Evolutionary conservation across 176 grass and related monocot genomes (phyloP), one percentile per base, ranked within the genome.

Genomic region (Aegilops speltoides): DNA sequence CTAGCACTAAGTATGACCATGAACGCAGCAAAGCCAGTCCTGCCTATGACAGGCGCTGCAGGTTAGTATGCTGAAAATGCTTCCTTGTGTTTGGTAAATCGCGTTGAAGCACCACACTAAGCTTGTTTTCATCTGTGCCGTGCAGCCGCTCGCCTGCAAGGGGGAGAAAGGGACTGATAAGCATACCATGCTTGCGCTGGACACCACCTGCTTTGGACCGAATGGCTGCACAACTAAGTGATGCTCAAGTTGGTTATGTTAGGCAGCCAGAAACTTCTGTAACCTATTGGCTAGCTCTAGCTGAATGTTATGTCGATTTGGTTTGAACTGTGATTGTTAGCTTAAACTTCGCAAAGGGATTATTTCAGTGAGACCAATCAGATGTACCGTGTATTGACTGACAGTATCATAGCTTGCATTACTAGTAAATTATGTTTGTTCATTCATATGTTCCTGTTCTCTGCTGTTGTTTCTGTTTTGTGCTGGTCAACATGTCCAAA

Each of bases 61-160:
- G 86, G 80, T 89, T 64, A 72, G 87, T 31, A 48, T 45, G 22
- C 13, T 54, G 25, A 50, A n/a, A 77, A 36, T 28, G 32, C 22
- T 13, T 57, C 22, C 4, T 76, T 48, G 1, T 78, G 4, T 57
- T 54, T 41, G 59, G 14, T 65, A 76, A n/a, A 4, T 22, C 1
- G 59, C 2, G 2, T 12, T 56, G 68, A 84, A 75, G 17, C 28
- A 1, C 74, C 17, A 38, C 28, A 84, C 59, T 81, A 8, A 36
- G 28, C 67, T 65, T 82, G 66, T 63, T 89, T 87, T 89, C 15
- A 24, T 3, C 48, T 34, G 17, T 82, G 84, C 48, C 28, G 17
- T 82, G 84, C 82, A 94, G 89, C 73, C 59, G 34, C 23, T 91
- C 89, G 0, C 91, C 90, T 76, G 75, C 79, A 14, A 91, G 83